These are phyloP conservation scores for Truncatella angustata DNA, from an alignment of 2,329 filamentous ascomycete genomes.

Conservation along the genomic window DNA sequence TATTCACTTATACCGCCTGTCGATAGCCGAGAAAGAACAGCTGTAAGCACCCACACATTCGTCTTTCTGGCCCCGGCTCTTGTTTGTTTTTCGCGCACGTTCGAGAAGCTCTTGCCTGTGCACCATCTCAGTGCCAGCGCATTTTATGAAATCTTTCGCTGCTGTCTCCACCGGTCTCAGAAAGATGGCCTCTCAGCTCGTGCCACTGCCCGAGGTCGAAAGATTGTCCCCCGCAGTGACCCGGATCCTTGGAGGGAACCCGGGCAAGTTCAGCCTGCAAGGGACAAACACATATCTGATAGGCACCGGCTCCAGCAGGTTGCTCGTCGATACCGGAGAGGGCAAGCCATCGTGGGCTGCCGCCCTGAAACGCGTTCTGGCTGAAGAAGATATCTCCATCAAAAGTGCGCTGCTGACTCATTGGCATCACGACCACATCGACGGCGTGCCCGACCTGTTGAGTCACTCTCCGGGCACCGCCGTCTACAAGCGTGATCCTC, in stretches of 20 bases:
- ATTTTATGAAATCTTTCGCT: slow-evolving; percentile 21
- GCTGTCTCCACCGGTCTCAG: slow-evolving; percentile 15
- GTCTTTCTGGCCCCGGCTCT: too few species aligned
- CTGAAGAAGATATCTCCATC: slow-evolving; percentile 66
- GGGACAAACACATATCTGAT: slow-evolving; percentile 95
- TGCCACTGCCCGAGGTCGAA: slow-evolving; percentile 69
- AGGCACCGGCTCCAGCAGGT: slow-evolving; percentile 68
- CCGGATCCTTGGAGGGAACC: slow-evolving; percentile 86
- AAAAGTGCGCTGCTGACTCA: slow-evolving; percentile 78
- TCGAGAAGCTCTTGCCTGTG: too few species aligned
- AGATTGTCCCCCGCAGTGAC: slow-evolving; percentile 76
- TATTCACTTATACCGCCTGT: too few species aligned
- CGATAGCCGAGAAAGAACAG: too few species aligned
- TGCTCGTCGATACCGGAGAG: slow-evolving; percentile 90
- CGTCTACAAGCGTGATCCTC: slow-evolving; percentile 66
- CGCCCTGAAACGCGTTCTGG: slow-evolving; percentile 62
- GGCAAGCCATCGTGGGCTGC: slow-evolving; percentile 72
- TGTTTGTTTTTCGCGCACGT: too few species aligned
- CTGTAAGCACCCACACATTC: too few species aligned
- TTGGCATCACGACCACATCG: slow-evolving; percentile 86
- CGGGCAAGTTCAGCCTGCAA: slow-evolving; percentile 73
- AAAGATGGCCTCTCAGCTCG: slow-evolving; percentile 61
- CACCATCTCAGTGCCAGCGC: too few species aligned
- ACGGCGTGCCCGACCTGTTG: slow-evolving; percentile 70
- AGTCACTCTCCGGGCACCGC: slow-evolving; percentile 59